Conservation (phyloP, 352 stramenopile species). For the Phytophthora syringae region DNA sequence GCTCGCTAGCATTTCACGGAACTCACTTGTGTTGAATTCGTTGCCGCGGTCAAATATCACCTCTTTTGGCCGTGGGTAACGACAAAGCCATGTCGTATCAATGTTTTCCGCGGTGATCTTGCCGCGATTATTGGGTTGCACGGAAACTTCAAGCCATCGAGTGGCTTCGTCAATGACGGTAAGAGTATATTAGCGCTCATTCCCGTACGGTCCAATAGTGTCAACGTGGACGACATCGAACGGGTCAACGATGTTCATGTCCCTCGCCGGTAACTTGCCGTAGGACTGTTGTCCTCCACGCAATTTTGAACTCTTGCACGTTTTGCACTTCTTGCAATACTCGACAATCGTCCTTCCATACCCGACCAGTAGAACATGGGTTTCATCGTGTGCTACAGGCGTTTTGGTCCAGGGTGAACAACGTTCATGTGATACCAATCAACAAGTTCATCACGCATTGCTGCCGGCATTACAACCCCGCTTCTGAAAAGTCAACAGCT, state of each 20-base stretch:
- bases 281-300: slow-evolving; percentile 5
- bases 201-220: slow-evolving; percentile 8
- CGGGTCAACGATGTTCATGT: not conserved
- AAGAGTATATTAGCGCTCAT: slow-evolving; percentile 1
- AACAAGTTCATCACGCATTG: not conserved
- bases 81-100: slow-evolving; percentile 4
- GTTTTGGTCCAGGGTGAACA: not conserved
- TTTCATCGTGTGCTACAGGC: slow-evolving; percentile 9
- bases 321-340: not conserved
- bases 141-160: slow-evolving; percentile 7
- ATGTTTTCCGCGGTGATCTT: slow-evolving; percentile 1
- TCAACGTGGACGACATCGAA: slow-evolving; percentile 18
- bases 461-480: not conserved
- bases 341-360: slow-evolving; percentile 13
- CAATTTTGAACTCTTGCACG: slow-evolving; percentile 1
- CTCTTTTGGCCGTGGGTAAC: slow-evolving; percentile 5
- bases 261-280: slow-evolving; percentile 2
- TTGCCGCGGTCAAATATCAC: slow-evolving; percentile 5
- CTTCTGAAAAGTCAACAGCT: slow-evolving; percentile 9
- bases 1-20: slow-evolving; percentile 3
- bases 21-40: slow-evolving; percentile 8
- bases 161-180: slow-evolving; percentile 7
- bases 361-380: slow-evolving; percentile 11
- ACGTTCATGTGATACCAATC: slow-evolving; percentile 16
- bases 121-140: not conserved